Evolutionary conservation across 1,139 yeast genomes (phyloP).

Genomic region (Blastobotrys illinoisensis): DNA sequence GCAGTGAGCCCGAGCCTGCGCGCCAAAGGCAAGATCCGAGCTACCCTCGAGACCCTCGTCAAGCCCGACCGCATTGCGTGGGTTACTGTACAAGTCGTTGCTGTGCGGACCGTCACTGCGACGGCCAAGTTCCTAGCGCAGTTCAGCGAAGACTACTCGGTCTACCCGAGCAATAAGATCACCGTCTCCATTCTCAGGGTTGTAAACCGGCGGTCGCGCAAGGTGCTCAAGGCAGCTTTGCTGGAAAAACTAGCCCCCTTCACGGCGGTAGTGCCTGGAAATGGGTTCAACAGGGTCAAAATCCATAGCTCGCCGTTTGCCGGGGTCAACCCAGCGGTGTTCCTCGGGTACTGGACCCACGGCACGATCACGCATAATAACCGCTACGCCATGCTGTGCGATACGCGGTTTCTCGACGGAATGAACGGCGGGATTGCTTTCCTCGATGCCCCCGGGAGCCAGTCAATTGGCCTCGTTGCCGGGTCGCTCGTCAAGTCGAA

Average conservation of each 20-base stretch:
- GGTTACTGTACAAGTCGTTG: slow-evolving; percentile 1
- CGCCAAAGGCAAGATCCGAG: not conserved
- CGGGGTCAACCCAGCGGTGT: slow-evolving; percentile 52
- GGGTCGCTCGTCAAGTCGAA: slow-evolving; percentile 47
- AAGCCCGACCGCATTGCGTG: slow-evolving; percentile 1
- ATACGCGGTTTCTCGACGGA: slow-evolving; percentile 55
- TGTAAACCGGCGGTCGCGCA: not conserved
- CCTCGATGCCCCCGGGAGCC: slow-evolving; percentile 13
- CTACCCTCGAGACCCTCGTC: not conserved
- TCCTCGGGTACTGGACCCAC: slow-evolving; percentile 42
- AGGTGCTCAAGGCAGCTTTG: not conserved
- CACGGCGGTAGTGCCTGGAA: not conserved
- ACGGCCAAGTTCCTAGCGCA: slow-evolving; percentile 1
- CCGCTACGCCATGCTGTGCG: slow-evolving; percentile 40
- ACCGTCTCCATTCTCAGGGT: slow-evolving; percentile 1
- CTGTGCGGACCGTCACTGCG: slow-evolving; percentile 1
- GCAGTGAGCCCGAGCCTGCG: not conserved
- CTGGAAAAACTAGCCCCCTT: not conserved
- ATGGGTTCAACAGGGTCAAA: slow-evolving; percentile 7
- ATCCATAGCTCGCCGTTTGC: slow-evolving; percentile 46
- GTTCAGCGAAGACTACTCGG: not conserved
- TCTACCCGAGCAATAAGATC: not conserved
- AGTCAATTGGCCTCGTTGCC: slow-evolving; percentile 45
- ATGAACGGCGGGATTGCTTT: slow-evolving; percentile 56
- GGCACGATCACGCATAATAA: slow-evolving; percentile 38